phyloP scores from a whole-genome alignment of 495 filamentous ascomycete species.

The Daldinia vernicosa region DNA sequence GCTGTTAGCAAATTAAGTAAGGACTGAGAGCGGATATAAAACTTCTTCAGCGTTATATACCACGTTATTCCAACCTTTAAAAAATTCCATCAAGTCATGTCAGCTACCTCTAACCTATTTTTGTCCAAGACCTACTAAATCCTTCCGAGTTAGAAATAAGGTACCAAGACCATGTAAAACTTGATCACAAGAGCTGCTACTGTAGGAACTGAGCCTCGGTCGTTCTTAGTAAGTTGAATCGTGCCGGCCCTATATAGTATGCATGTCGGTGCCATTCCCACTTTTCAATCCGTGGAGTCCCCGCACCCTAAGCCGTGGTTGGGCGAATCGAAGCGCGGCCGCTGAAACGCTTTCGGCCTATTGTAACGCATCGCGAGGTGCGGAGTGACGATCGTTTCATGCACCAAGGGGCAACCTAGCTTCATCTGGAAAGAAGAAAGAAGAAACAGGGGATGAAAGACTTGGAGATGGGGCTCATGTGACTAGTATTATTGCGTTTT shows the following conservation, averaged over 20 bases:
- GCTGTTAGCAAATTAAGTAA: neutral
- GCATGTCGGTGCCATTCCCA: constrained; percentile 7
- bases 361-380: neutral
- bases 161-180: neutral
- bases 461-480: neutral
- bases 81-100: too few species aligned
- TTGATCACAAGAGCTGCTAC: neutral
- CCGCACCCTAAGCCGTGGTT: constrained; percentile 4
- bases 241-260: constrained; percentile 8
- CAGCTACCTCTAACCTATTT: too few species aligned
- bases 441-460: neutral
- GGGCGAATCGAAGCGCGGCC: neutral
- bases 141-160: neutral
- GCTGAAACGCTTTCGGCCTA: constrained; percentile 6
- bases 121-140: too few species aligned
- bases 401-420: neutral
- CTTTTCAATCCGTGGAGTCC: constrained; percentile 13
- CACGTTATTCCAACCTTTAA: too few species aligned
- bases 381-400: constrained; percentile 21
- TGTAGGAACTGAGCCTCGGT: neutral
- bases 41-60: too few species aligned
- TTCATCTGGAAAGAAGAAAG: neutral
- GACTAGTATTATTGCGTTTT: neutral
- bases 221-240: constrained; percentile 2
- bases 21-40: too few species aligned